Conservation (phyloP, 495 filamentous ascomycete species). For the Rhypophila decipiens region DNA sequence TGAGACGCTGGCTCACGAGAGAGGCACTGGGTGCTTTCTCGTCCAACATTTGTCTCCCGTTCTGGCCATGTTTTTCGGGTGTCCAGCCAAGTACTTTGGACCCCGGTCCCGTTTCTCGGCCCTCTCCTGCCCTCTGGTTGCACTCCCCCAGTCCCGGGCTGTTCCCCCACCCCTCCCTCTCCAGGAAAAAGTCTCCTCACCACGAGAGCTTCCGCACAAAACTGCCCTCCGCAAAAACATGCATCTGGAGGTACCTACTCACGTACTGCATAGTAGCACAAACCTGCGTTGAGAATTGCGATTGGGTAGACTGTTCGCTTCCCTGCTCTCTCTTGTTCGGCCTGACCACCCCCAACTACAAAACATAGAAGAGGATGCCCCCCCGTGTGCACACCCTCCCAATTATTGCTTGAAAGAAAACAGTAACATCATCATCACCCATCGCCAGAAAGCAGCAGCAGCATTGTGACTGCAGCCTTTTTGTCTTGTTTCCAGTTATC, state of each 20-base stretch:
- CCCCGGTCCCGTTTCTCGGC: constrained; percentile 20
- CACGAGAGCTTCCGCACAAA: constrained; percentile 14
- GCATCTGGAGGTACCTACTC: constrained; percentile 26
- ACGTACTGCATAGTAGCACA: too few relatives aligned
- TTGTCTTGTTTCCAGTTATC: constrained; percentile 10
- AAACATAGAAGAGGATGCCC: constrained; percentile 21
- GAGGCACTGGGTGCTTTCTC: constrained; percentile 2
- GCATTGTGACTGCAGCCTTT: constrained; percentile 22
- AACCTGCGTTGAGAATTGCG: too few relatives aligned
- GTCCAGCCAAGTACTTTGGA: constrained; percentile 18
- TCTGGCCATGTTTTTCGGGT: constrained; percentile 7
- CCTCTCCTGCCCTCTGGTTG: constrained; percentile 21
- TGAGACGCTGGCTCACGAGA: background rate
- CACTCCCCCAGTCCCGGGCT: constrained; percentile 15
- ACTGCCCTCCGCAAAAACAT: constrained; percentile 19
- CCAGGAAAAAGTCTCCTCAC: constrained; percentile 17
- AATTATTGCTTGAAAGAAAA: constrained; percentile 16
- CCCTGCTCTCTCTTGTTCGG: constrained; percentile 11
- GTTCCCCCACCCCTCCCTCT: constrained; percentile 8
- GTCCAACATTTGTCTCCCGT: constrained; percentile 10
- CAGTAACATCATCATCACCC: constrained; percentile 14
- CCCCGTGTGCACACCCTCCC: constrained; percentile 18
- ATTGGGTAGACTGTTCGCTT: constrained; percentile 21
- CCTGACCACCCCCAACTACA: constrained; percentile 22
- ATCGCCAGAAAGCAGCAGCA: constrained; percentile 19